Evolutionary conservation across 1,284 basidiomycete genomes (phyloP), one percentile per base, ranked within the genome.

Genomic region (Peniophora sp.): DNA sequence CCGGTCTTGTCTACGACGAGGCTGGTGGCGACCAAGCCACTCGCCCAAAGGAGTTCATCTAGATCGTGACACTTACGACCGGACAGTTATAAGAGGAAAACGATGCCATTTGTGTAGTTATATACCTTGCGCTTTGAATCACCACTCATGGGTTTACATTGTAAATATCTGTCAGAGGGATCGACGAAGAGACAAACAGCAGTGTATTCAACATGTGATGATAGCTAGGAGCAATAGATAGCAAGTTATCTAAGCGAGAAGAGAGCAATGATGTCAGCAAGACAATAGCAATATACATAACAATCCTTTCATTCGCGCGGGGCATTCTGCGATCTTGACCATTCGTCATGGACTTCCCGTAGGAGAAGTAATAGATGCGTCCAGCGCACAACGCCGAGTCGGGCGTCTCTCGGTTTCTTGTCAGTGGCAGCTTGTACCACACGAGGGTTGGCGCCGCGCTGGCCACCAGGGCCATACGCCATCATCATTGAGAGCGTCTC

Each of bases 1-100:
- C 87, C 37, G 88, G 89, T 17, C 66, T 92, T 51, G 87, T 92
- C 3, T 92, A 88, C 60, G 89, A 92, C 58, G 79, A 83, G 58
- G 78, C 79, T 46, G 86, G 85, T 22, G 87, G 87, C 17, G 85
- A 89, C 60, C 76, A 80, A 32, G 61, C 70, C 9, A 75, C 70
- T 53, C 78, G 85, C 22, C 87, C 87, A 0, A 79, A 78, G 56
- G 87, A 90, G 59, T 90, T 89, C 58, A 59, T 80, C 63, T 80
- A 47, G 24, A 32, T 32, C 12, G 12, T 5, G 27, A 32, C 12
- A 12, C 6, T 6, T 32, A 32, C 27, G 27, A 12, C 5, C 27
- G 12, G 27, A 32, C 6, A 32, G 6, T 32, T 32, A 12, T 32
- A 32, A 32, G 27, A 32, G 27, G 27, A 32, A 32, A 32, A 32